A percentile compares a stretch with the other conserved stretches of the same genome.
Evolutionary conservation across 2,329 filamentous ascomycete genomes (phyloP).

Genomic region (Paradendryphiella salina): DNA sequence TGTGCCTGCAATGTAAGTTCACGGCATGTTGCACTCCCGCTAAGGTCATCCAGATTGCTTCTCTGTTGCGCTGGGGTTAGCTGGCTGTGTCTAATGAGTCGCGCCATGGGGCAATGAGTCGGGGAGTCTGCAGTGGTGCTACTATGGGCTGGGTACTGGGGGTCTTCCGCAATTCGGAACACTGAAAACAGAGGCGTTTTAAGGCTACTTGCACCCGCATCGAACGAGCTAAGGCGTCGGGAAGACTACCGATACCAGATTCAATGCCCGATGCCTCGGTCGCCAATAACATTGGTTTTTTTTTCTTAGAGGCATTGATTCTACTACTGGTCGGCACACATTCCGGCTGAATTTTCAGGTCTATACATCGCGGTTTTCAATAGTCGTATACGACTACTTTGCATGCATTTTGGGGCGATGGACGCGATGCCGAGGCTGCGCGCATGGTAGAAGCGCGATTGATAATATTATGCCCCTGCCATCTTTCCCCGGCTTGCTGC

Average conservation of each 20-base stretch:
- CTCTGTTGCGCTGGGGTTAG: slow-evolving; percentile 1
- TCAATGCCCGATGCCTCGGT: slow-evolving; percentile 7
- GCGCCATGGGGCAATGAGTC: not conserved
- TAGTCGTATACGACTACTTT: too few species aligned
- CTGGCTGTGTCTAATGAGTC: not conserved
- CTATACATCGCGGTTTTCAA: not conserved
- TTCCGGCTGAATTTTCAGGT: not conserved
- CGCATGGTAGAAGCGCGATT: not conserved
- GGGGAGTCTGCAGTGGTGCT: not conserved
- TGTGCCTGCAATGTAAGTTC: not conserved
- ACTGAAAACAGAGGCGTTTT: not conserved
- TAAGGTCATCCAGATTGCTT: not conserved
- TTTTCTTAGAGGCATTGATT: not conserved
- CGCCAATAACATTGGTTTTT: not conserved
- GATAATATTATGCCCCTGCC: too few species aligned
- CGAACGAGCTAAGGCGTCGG: slow-evolving; percentile 3
- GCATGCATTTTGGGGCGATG: not conserved
- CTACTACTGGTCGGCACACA: not conserved
- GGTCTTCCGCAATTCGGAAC: not conserved
- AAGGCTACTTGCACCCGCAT: not conserved
- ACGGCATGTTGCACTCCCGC: slow-evolving; percentile 2
- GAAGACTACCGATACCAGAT: slow-evolving; percentile 14
- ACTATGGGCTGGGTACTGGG: not conserved
- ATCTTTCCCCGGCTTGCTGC: not conserved
- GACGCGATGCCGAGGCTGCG: not conserved